These are phyloP conservation scores for Phylloporus sp. DNA, from an alignment of 768 basidiomycete genomes.

Conservation along the genomic window DNA sequence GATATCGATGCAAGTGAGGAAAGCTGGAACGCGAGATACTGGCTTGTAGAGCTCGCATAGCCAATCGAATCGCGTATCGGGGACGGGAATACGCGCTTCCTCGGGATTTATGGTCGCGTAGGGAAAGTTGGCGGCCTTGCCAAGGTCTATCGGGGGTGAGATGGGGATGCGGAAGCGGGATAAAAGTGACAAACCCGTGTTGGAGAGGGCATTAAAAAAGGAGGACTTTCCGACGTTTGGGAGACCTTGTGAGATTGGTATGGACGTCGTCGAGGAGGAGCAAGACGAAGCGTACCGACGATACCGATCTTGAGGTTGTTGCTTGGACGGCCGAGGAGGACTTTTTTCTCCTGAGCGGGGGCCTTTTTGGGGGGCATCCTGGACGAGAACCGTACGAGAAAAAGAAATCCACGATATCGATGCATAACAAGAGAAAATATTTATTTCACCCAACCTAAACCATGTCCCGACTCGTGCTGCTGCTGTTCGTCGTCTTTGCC, in stretches of 20 bases:
- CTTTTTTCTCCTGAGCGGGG: slow-evolving; percentile 71
- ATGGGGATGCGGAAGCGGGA: background rate
- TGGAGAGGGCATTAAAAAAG: slow-evolving; percentile 96
- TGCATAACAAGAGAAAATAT: too few species aligned
- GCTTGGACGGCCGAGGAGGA: slow-evolving; percentile 80
- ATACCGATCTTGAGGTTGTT: slow-evolving; percentile 99
- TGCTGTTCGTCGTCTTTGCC: slow-evolving; percentile 15
- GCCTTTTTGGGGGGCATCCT: slow-evolving; percentile 94
- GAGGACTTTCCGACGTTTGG: slow-evolving; percentile 99
- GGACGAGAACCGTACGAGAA: slow-evolving; percentile 33
- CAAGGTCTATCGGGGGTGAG: slow-evolving; percentile 54
- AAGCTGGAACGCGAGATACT: slow-evolving; percentile 79
- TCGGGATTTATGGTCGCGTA: slow-evolving; percentile 93
- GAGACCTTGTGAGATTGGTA: slow-evolving; percentile 47
- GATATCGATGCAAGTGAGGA: slow-evolving; percentile 97
- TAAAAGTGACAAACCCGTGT: slow-evolving; percentile 58
- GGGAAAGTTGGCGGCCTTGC: slow-evolving; percentile 96
- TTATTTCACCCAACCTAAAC: too few species aligned
- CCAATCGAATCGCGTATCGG: slow-evolving; percentile 93
- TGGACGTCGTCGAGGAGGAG: background rate
- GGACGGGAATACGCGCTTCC: slow-evolving; percentile 94
- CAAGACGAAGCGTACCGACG: slow-evolving; percentile 70
- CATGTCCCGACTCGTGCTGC: slow-evolving; percentile 16
- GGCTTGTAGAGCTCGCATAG: slow-evolving; percentile 90
- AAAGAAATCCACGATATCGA: slow-evolving; percentile 22